Conservation (phyloP, 78 protist species). For the Dictyostelium firmibasis region DNA sequence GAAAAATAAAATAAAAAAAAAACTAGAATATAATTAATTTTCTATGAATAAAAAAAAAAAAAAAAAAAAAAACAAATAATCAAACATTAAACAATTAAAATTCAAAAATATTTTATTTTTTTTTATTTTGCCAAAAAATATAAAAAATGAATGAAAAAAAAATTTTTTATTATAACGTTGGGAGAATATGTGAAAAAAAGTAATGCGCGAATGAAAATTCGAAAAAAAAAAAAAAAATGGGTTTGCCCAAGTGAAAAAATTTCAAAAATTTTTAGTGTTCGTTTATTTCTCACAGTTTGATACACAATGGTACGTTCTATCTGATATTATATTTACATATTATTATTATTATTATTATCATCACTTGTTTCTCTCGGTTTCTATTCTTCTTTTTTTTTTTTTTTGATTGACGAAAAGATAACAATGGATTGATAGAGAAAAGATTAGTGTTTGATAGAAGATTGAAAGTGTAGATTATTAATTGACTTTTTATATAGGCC, state of each 20-base stretch:
- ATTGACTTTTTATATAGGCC: conserved; percentile 76
- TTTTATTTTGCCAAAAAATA: too few relatives aligned
- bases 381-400: too few relatives aligned
- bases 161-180: not conserved
- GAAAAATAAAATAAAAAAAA: too few relatives aligned
- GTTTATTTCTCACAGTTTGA: not conserved
- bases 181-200: not conserved
- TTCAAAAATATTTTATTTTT: too few relatives aligned
- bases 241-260: not conserved
- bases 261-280: not conserved
- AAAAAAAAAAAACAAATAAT: too few relatives aligned
- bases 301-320: not conserved
- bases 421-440: too few relatives aligned
- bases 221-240: not conserved
- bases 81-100: too few relatives aligned
- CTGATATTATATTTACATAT: not conserved
- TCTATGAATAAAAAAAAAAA: too few relatives aligned
- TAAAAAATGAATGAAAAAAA: not conserved
- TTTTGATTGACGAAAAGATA: too few relatives aligned
- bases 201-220: not conserved
- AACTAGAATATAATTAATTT: too few relatives aligned
- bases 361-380: too few relatives aligned
- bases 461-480: not conserved
- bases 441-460: not conserved
- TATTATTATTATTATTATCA: too few relatives aligned